These are phyloP conservation scores for Terfezia claveryi DNA, from an alignment of 495 filamentous ascomycete genomes.

Conservation along the genomic window DNA sequence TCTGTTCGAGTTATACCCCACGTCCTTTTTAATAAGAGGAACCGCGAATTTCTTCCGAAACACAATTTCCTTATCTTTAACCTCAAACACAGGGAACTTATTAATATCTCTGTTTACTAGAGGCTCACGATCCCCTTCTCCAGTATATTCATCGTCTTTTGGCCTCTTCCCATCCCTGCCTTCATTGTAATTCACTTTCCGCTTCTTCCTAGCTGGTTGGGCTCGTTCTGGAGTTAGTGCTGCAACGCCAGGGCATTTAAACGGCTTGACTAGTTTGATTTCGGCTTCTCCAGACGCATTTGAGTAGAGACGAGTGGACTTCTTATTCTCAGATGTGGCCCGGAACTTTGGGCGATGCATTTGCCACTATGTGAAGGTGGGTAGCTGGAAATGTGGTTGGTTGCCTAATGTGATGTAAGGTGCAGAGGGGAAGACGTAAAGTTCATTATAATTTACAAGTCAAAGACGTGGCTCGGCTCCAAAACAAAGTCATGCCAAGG, in stretches of 20 bases:
- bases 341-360: background rate
- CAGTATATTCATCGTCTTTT: conserved; percentile 61
- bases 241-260: conserved; percentile 78
- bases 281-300: background rate
- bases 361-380: too few relatives aligned
- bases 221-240: conserved; percentile 47
- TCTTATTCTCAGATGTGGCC: background rate
- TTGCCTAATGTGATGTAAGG: too few relatives aligned
- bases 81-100: conserved; percentile 70
- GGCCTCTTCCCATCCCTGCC: conserved; percentile 47
- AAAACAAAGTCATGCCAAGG: too few relatives aligned
- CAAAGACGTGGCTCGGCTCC: too few relatives aligned
- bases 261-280: conserved; percentile 34
- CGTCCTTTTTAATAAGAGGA: conserved; percentile 62
- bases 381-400: too few relatives aligned
- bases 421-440: too few relatives aligned
- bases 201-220: conserved; percentile 63
- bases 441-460: too few relatives aligned
- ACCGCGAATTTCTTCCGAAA: conserved; percentile 71
- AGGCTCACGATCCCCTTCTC: conserved; percentile 57
- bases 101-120: conserved; percentile 76
- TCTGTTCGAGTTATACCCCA: conserved; percentile 50
- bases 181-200: conserved; percentile 74
- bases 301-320: background rate
- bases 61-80: conserved; percentile 62